Evolutionary conservation across 2,329 filamentous ascomycete genomes (phyloP).

Genomic region (Fusarium illudens): DNA sequence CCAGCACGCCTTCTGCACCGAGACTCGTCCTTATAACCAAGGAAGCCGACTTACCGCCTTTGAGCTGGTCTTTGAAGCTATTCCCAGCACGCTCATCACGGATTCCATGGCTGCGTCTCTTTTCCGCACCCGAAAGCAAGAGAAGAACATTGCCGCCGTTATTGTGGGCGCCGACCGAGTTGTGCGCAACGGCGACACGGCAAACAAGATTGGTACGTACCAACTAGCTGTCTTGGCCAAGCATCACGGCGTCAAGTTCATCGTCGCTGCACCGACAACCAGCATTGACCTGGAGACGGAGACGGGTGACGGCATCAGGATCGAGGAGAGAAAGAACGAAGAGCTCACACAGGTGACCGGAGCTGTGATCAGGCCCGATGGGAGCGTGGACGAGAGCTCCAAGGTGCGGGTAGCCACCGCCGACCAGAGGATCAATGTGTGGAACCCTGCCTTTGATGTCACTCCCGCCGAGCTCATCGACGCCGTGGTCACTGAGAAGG

Average conservation of each 20-base stretch:
- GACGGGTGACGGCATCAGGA: constrained; percentile 82
- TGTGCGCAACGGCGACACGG: constrained; percentile 95
- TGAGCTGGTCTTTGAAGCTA: constrained; percentile 92
- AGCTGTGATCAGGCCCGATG: constrained; percentile 71
- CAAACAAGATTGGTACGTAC: constrained; percentile 99
- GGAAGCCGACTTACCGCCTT: constrained; percentile 94
- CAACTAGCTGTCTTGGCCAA: constrained; percentile 88
- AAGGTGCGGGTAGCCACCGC: constrained; percentile 83
- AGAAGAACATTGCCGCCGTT: constrained; percentile 80
- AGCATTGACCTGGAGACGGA: constrained; percentile 88
- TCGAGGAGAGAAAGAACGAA: constrained; percentile 83
- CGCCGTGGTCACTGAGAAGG: constrained; percentile 91
- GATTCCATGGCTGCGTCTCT: constrained; percentile 96
- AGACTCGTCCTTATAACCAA: constrained; percentile 98
- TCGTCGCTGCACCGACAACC: constrained; percentile 93
- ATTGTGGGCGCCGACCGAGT: constrained; percentile 96
- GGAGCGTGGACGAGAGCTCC: constrained; percentile 67
- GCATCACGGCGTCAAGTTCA: constrained; percentile 89
- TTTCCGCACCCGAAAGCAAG: constrained; percentile 69
- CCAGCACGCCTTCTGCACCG: constrained; percentile 90
- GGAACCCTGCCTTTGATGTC: constrained; percentile 98
- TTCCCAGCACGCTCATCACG: constrained; percentile 90
- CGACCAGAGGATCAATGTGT: constrained; percentile 79
- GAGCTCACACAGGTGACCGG: constrained; percentile 89
- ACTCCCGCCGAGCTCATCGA: constrained; percentile 91